Evolutionary conservation across 1,284 basidiomycete species (phyloP).

Genomic region (Fomitopsis palustris): DNA sequence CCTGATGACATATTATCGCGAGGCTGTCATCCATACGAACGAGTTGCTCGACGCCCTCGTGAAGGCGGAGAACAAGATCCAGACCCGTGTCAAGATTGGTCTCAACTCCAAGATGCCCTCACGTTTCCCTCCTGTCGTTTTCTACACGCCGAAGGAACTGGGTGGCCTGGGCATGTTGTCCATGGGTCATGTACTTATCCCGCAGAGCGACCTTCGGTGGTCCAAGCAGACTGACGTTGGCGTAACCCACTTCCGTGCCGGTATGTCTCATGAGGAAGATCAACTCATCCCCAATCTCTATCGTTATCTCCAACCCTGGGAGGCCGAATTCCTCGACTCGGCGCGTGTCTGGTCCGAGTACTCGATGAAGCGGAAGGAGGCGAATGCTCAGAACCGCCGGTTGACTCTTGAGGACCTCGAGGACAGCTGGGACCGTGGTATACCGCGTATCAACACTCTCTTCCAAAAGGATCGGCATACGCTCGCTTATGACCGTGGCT

Average conservation of each 20-base stretch:
- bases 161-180: slow-evolving; percentile 99
- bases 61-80: slow-evolving; percentile 98
- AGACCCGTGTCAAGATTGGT: slow-evolving; percentile 99
- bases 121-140: slow-evolving; percentile 97
- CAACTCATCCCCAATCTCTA: slow-evolving; percentile 97
- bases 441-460: slow-evolving; percentile 94
- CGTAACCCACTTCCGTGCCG: slow-evolving; percentile 95
- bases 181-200: slow-evolving; percentile 99
- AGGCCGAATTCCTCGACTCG: slow-evolving; percentile 97
- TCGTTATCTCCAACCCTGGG: slow-evolving; percentile 98
- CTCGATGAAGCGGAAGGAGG: slow-evolving; percentile 99
- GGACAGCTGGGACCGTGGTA: slow-evolving; percentile 97
- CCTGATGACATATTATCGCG: slow-evolving; percentile 97
- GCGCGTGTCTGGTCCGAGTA: slow-evolving; percentile 99
- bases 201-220: slow-evolving; percentile 96
- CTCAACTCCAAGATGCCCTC: slow-evolving; percentile 99
- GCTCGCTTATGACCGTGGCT: slow-evolving; percentile 97
- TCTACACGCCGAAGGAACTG: slow-evolving; percentile 94
- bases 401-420: slow-evolving; percentile 96
- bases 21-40: slow-evolving; percentile 98
- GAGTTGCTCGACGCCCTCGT: slow-evolving; percentile 92
- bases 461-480: slow-evolving; percentile 99
- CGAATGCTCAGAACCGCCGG: slow-evolving; percentile 94
- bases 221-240: slow-evolving; percentile 98
- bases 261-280: slow-evolving; percentile 94